These are phyloP conservation scores for Lactarius deliciosus DNA, from an alignment of 768 basidiomycete genomes.

Conservation along the genomic window DNA sequence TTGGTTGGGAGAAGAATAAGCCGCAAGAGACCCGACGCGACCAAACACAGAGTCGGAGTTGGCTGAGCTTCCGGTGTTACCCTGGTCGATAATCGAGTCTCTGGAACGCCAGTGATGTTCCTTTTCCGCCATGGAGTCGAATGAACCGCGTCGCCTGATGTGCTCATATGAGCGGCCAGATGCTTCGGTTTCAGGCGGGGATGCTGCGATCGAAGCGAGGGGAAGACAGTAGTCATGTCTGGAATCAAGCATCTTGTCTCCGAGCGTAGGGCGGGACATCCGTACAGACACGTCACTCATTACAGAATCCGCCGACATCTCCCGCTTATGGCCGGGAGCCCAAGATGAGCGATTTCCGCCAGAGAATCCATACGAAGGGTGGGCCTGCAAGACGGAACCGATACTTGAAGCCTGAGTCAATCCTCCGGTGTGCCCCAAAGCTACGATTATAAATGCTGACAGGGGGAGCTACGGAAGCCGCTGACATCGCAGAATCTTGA, in stretches of 20 bases:
- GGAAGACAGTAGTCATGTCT: conserved; percentile 52
- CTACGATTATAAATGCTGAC: conserved; percentile 72
- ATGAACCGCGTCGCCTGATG: conserved; percentile 43
- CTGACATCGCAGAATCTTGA: conserved; percentile 53
- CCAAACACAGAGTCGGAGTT: conserved; percentile 66
- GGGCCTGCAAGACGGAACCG: conserved; percentile 57
- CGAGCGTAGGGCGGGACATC: conserved; percentile 70
- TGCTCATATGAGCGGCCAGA: conserved; percentile 31
- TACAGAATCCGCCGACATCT: conserved; percentile 63
- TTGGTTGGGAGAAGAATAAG: conserved; percentile 34
- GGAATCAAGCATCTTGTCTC: conserved; percentile 86
- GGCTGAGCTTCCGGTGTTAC: conserved; percentile 48
- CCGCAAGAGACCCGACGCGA: conserved; percentile 40
- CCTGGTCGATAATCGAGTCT: conserved; percentile 51
- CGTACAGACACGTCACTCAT: conserved; percentile 62
- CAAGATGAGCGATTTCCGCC: conserved; percentile 58
- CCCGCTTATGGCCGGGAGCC: conserved; percentile 53
- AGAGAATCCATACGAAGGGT: conserved; percentile 50
- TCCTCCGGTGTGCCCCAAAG: conserved; percentile 48
- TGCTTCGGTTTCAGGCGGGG: conserved; percentile 50
- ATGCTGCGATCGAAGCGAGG: conserved; percentile 62
- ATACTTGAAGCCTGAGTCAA: conserved; percentile 59
- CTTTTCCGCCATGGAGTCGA: conserved; percentile 67
- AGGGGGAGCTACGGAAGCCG: conserved; percentile 61
- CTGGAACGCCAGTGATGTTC: conserved; percentile 36